Evolutionary conservation across 2,329 filamentous ascomycete genomes (phyloP).

Genomic region (Arthrinium phaeospermum): DNA sequence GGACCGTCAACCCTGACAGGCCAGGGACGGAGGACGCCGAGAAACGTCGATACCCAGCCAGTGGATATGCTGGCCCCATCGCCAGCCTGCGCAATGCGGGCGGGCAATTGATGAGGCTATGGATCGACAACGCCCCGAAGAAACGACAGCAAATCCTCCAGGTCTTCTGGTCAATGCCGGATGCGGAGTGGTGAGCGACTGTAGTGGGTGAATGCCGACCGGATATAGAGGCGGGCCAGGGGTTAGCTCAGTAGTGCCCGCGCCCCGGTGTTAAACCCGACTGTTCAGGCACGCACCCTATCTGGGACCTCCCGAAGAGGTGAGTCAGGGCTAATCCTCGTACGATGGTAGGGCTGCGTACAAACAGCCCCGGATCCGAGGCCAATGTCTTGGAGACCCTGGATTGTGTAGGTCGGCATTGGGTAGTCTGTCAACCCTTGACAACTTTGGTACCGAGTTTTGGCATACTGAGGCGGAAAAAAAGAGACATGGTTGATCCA

Average conservation of each 20-base stretch:
- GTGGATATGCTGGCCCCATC: background rate
- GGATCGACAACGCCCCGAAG: background rate
- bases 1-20: background rate
- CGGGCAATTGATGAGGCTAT: background rate
- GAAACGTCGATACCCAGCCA: background rate
- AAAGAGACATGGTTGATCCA: background rate
- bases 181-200: background rate
- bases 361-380: conserved; percentile 8
- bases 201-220: background rate
- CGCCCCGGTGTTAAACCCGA: background rate
- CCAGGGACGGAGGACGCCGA: background rate
- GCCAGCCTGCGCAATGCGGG: background rate
- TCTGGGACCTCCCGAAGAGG: background rate
- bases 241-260: background rate
- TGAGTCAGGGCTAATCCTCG: conserved; percentile 8
- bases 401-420: background rate
- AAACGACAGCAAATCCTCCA: background rate
- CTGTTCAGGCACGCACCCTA: background rate
- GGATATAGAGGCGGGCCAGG: background rate
- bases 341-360: conserved; percentile 1
- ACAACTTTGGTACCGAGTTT: background rate
- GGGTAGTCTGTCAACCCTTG: background rate
- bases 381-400: background rate
- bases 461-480: background rate
- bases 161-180: background rate